Evolutionary conservation across 768 basidiomycete genomes (phyloP).

Genomic region (Hypsizygus marmoreus): DNA sequence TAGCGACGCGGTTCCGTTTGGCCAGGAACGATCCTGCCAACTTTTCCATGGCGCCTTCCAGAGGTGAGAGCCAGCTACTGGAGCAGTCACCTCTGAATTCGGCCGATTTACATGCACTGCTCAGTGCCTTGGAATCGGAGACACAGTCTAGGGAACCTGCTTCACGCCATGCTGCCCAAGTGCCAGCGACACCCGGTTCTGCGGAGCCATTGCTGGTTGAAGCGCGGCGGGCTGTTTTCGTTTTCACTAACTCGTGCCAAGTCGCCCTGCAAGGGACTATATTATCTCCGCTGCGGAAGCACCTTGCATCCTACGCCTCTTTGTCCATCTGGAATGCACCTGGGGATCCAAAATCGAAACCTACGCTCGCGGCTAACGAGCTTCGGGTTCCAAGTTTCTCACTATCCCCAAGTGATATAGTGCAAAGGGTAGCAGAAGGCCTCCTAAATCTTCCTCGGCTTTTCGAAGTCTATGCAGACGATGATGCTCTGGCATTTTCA

Average conservation of each 20-base stretch:
- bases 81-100: slow-evolving; percentile 87
- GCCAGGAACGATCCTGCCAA: slow-evolving; percentile 55
- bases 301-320: slow-evolving; percentile 71
- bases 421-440: slow-evolving; percentile 92
- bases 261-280: slow-evolving; percentile 79
- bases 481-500: slow-evolving; percentile 88
- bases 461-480: slow-evolving; percentile 92
- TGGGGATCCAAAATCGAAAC: slow-evolving; percentile 49
- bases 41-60: slow-evolving; percentile 58
- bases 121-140: slow-evolving; percentile 55
- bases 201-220: slow-evolving; percentile 50
- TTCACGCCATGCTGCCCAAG: slow-evolving; percentile 32
- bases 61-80: slow-evolving; percentile 72
- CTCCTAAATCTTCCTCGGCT: slow-evolving; percentile 89
- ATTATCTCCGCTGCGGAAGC: slow-evolving; percentile 75
- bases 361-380: slow-evolving; percentile 48
- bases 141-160: slow-evolving; percentile 24
- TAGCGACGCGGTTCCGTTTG: slow-evolving; percentile 60
- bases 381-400: slow-evolving; percentile 89
- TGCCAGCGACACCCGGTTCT: slow-evolving; percentile 26
- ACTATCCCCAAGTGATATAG: slow-evolving; percentile 83
- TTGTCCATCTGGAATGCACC: slow-evolving; percentile 65
- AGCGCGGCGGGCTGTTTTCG: slow-evolving; percentile 55
- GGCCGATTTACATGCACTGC: slow-evolving; percentile 64
- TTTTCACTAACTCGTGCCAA: slow-evolving; percentile 77